Conservation (phyloP, 192 early-diverging fungal species). For the Backusella tuberculispora region DNA sequence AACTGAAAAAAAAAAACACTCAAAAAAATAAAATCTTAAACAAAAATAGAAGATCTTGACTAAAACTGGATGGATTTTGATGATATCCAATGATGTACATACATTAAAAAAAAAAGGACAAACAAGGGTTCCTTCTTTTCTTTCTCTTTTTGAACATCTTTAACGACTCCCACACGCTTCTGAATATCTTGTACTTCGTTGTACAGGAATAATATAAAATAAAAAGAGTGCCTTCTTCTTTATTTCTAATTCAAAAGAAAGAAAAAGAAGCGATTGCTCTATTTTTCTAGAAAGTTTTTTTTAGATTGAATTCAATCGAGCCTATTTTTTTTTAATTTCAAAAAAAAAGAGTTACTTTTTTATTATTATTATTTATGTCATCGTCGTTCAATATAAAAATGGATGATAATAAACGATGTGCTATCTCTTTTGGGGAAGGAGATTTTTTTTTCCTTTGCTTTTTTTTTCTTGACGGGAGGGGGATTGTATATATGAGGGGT, state of each 20-base stretch:
- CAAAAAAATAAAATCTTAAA: too few species aligned
- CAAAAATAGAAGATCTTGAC: too few species aligned
- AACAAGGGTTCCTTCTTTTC: background rate
- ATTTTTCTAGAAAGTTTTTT: too few species aligned
- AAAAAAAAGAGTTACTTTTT: background rate
- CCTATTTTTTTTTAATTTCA: too few species aligned
- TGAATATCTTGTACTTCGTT: slow-evolving; percentile 9
- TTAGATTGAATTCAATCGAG: too few species aligned
- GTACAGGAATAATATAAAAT: background rate
- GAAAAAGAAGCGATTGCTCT: background rate
- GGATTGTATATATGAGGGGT: background rate
- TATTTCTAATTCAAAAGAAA: background rate
- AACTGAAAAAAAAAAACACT: too few species aligned
- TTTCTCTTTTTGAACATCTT: background rate
- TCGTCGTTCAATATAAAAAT: background rate
- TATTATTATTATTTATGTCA: background rate
- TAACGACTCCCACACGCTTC: background rate
- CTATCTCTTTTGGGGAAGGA: background rate
- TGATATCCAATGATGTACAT: too few species aligned
- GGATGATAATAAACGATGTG: background rate
- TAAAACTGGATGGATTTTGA: too few species aligned
- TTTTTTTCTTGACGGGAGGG: background rate
- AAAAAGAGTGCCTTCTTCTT: background rate
- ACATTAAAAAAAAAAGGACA: too few species aligned
- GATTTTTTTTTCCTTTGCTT: background rate